Percentiles rank a stretch among this genome's conserved stretches.
These are phyloP conservation scores for Pichia kluyveri DNA, from an alignment of 805 yeast species.

Conservation along the genomic window DNA sequence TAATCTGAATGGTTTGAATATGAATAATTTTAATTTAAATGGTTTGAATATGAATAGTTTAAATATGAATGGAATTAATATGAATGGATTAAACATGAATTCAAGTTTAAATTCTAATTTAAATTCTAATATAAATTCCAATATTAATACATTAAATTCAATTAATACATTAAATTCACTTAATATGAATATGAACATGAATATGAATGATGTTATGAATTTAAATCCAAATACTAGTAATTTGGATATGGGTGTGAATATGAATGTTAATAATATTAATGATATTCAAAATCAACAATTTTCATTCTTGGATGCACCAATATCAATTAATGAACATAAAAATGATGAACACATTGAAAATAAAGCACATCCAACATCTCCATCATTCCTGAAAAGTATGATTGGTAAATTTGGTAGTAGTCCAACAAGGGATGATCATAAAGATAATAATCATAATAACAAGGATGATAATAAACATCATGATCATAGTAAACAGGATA, in stretches of 20 bases:
- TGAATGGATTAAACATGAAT: not conserved
- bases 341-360: not conserved
- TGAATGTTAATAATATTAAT: too few species aligned
- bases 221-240: too few species aligned
- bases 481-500: too few species aligned
- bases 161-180: too few species aligned
- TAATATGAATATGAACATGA: too few species aligned
- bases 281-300: not conserved
- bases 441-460: not conserved
- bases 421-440: constrained; percentile 20
- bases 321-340: constrained; percentile 1
- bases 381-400: constrained; percentile 29
- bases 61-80: not conserved
- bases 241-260: not conserved
- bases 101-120: too few species aligned
- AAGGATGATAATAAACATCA: not conserved
- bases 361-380: constrained; percentile 21
- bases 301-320: constrained; percentile 8
- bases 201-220: too few species aligned
- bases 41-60: not conserved
- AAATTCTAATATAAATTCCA: too few species aligned
- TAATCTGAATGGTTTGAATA: too few species aligned
- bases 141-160: too few species aligned
- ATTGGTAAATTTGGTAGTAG: constrained; percentile 30
- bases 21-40: too few species aligned